These are phyloP conservation scores for Saturnispora serradocipensis DNA, from an alignment of 805 yeast species.

Conservation along the genomic window DNA sequence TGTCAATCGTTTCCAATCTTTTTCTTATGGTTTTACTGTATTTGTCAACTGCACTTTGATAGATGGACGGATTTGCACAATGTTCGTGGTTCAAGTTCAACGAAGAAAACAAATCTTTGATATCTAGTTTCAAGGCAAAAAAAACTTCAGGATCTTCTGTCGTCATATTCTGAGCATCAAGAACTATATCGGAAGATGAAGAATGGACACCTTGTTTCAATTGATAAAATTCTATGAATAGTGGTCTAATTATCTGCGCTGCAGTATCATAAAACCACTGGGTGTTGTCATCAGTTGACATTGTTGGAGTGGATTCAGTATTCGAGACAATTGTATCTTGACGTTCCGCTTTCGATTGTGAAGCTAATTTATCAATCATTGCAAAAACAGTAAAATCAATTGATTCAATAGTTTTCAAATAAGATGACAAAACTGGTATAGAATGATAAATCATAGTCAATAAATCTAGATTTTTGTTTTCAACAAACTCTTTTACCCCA, in stretches of 20 bases:
- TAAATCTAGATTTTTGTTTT: slow-evolving; percentile 42
- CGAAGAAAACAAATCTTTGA: slow-evolving; percentile 33
- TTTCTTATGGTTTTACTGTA: slow-evolving; percentile 39
- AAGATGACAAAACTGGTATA: slow-evolving; percentile 38
- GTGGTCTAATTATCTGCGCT: slow-evolving; percentile 31
- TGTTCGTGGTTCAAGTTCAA: slow-evolving; percentile 30
- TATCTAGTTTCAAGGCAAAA: slow-evolving; percentile 32
- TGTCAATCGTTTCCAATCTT: slow-evolving; percentile 33
- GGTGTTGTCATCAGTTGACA: slow-evolving; percentile 7
- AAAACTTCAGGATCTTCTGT: slow-evolving; percentile 70
- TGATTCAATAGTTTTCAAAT: slow-evolving; percentile 47
- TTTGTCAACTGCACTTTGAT: slow-evolving; percentile 27
- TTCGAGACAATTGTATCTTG: slow-evolving; percentile 14
- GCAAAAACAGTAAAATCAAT: slow-evolving; percentile 50
- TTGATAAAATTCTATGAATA: slow-evolving; percentile 62
- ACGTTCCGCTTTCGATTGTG: slow-evolving; percentile 9
- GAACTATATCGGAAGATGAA: slow-evolving; percentile 44
- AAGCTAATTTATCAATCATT: slow-evolving; percentile 25
- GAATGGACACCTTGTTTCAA: slow-evolving; percentile 67
- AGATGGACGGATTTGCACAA: slow-evolving; percentile 21
- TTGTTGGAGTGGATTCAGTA: not conserved
- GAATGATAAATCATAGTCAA: slow-evolving; percentile 45
- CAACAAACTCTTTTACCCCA: slow-evolving; percentile 19
- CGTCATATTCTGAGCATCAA: slow-evolving; percentile 63
- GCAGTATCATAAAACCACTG: slow-evolving; percentile 28